Evolutionary conservation across 2,329 filamentous ascomycete genomes (phyloP).

Genomic region (Botrytis cinerea): DNA sequence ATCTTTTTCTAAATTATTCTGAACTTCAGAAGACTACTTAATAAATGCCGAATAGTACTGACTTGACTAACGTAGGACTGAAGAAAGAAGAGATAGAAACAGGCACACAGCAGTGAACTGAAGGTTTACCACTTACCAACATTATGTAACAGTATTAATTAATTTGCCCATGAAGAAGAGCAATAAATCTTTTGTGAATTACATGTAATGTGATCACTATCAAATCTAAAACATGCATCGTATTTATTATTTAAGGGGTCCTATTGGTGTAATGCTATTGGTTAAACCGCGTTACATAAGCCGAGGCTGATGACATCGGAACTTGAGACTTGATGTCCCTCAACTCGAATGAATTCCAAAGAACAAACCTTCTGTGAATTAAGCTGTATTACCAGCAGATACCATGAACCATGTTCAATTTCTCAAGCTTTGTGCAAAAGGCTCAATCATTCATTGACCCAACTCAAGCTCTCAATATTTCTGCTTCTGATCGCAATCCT

Average conservation of each 20-base stretch:
- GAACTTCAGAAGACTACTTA: not conserved
- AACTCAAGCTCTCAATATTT: slow-evolving; percentile 71
- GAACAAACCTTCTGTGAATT: slow-evolving; percentile 6
- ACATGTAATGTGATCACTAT: not conserved
- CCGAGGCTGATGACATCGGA: slow-evolving; percentile 23
- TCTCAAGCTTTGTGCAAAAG: slow-evolving; percentile 87
- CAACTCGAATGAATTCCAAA: slow-evolving; percentile 16
- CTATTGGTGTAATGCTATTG: slow-evolving; percentile 2
- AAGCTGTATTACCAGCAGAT: slow-evolving; percentile 32
- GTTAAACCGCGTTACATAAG: slow-evolving; percentile 15
- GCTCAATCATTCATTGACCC: slow-evolving; percentile 94
- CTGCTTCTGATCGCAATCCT: slow-evolving; percentile 75
- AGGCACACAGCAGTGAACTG: not conserved
- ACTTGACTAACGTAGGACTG: not conserved
- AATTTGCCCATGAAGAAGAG: not conserved
- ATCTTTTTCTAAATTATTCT: not conserved
- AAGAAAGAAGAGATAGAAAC: not conserved
- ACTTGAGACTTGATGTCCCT: slow-evolving; percentile 25
- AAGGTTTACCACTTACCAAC: not conserved
- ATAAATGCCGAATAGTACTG: not conserved
- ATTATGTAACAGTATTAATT: not conserved
- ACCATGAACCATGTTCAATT: slow-evolving; percentile 57
- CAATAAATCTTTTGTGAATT: not conserved
- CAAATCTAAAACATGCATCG: slow-evolving; percentile 18
- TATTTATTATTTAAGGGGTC: slow-evolving; percentile 23